Conservation (phyloP, 1,284 basidiomycete genomes). For the Volvariella volvacea region DNA sequence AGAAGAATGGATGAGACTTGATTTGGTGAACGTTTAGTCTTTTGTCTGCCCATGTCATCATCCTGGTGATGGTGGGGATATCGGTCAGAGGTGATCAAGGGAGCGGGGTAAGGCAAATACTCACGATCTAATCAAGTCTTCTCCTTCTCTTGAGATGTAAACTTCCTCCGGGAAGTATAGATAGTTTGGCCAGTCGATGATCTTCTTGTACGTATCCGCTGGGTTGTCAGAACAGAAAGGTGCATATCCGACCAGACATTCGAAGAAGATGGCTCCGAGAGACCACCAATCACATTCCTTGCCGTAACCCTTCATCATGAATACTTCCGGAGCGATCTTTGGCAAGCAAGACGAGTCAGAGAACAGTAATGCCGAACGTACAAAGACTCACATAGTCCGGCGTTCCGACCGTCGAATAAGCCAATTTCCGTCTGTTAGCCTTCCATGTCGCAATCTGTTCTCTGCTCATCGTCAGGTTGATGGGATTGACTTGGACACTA, state of each 20-base stretch:
- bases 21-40: slow-evolving; percentile 84
- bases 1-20: slow-evolving; percentile 94
- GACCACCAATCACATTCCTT: slow-evolving; percentile 99
- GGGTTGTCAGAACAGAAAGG: slow-evolving; percentile 98
- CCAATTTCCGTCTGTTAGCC: slow-evolving; percentile 93
- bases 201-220: slow-evolving; percentile 98
- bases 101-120: slow-evolving; percentile 13
- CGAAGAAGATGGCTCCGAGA: slow-evolving; percentile 96
- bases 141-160: slow-evolving; percentile 87
- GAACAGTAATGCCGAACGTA: background rate
- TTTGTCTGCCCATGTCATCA: slow-evolving; percentile 83
- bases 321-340: slow-evolving; percentile 98
- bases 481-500: slow-evolving; percentile 92
- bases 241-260: slow-evolving; percentile 95
- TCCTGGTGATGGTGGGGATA: slow-evolving; percentile 26
- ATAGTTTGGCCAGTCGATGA: slow-evolving; percentile 91
- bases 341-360: background rate
- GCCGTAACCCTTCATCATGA: slow-evolving; percentile 95
- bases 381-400: slow-evolving; percentile 59
- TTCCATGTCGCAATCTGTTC: slow-evolving; percentile 99
- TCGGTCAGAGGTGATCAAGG: slow-evolving; percentile 4
- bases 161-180: slow-evolving; percentile 95
- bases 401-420: slow-evolving; percentile 95
- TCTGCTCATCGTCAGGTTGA: slow-evolving; percentile 90
- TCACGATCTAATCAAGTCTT: slow-evolving; percentile 83